A percentile compares a stretch with the other conserved stretches of the same genome.
Conservation (phyloP, 2,329 filamentous ascomycete species). For the Penicillium rolfsii region DNA sequence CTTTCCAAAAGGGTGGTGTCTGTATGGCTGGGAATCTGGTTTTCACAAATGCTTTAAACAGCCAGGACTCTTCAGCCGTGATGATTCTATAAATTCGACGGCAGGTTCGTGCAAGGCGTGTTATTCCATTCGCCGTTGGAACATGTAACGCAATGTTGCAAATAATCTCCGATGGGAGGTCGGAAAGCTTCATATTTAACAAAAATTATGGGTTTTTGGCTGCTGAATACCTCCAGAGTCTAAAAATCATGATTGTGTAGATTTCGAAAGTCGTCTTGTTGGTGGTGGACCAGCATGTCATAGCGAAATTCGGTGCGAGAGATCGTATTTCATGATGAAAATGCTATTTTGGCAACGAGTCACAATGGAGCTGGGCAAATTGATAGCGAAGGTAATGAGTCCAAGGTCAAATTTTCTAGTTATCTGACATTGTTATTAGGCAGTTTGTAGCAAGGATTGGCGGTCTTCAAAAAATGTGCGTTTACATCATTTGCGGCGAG, state of each 20-base stretch:
- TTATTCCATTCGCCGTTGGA: conserved; percentile 50
- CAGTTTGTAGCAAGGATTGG: neutral
- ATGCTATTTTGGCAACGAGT: neutral
- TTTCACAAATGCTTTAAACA: conserved; percentile 52
- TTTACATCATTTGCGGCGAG: conserved; percentile 12
- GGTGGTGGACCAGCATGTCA: neutral
- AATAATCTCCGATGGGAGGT: conserved; percentile 50
- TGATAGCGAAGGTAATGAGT: neutral
- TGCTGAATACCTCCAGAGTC: neutral
- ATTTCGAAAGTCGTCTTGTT: neutral
- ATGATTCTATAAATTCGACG: conserved; percentile 51
- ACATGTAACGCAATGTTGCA: conserved; percentile 48
- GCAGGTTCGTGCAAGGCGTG: conserved; percentile 51
- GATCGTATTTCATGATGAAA: neutral
- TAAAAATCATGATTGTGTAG: neutral
- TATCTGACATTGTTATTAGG: neutral
- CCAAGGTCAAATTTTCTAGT: neutral
- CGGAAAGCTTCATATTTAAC: conserved; percentile 34
- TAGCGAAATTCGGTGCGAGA: neutral
- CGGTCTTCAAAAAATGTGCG: neutral
- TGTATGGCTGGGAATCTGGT: conserved; percentile 52
- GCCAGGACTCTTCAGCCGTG: conserved; percentile 53
- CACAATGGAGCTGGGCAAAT: neutral
- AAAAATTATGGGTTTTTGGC: neutral
- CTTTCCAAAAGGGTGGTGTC: conserved; percentile 50